phyloP scores from a whole-genome alignment of 108 stramenopile species.

The Skeletonema grethae region DNA sequence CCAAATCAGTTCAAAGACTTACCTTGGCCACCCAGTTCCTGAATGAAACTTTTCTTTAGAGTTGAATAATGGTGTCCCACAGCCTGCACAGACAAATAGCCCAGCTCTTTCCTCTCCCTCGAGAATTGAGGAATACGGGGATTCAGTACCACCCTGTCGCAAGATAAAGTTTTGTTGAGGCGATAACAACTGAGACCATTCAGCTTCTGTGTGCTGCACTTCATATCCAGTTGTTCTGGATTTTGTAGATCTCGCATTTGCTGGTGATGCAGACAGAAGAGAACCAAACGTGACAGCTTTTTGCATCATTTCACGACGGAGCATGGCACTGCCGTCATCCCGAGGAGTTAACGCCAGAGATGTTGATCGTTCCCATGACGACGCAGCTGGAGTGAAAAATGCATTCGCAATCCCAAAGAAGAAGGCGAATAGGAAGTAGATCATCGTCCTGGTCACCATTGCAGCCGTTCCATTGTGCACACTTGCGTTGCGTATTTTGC shows the following conservation, averaged over 20 bases:
- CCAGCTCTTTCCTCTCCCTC: constrained; percentile 73
- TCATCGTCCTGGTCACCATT: neutral
- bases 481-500: no score
- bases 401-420: neutral
- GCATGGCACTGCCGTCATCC: neutral
- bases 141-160: constrained; percentile 77
- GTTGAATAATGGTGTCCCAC: constrained; percentile 79
- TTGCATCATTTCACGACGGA: neutral
- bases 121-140: constrained; percentile 68
- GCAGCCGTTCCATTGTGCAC: no score
- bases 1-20: neutral
- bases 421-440: neutral
- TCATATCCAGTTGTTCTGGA: constrained; percentile 60
- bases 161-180: constrained; percentile 69
- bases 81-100: constrained; percentile 78
- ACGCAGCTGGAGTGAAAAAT: neutral
- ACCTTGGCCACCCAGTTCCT: constrained; percentile 3
- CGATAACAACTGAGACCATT: constrained; percentile 67
- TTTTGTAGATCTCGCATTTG: constrained; percentile 24
- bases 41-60: constrained; percentile 61
- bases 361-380: neutral
- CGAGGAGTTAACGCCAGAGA: neutral
- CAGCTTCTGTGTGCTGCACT: constrained; percentile 62
- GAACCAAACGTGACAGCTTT: constrained; percentile 5
- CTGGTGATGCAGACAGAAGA: constrained; percentile 16